Percentiles rank a stretch among this genome's conserved stretches.
Conservation (phyloP, 2,329 filamentous ascomycete species). For the Cryphonectria radicalis region DNA sequence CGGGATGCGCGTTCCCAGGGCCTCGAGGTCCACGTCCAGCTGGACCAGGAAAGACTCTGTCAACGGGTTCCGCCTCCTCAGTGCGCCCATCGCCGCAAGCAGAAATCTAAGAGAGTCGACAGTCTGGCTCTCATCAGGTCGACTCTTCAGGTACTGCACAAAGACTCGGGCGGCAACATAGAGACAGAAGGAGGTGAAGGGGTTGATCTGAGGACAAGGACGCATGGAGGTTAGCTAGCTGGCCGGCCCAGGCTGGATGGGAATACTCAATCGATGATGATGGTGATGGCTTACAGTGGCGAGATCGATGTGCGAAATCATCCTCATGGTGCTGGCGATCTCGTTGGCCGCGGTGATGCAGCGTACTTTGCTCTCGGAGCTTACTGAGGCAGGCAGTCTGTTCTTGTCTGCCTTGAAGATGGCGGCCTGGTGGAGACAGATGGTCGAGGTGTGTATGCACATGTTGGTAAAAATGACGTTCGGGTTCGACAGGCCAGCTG, state of each 20-base stretch:
- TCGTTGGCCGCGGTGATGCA: constrained; percentile 94
- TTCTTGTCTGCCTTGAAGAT: constrained; percentile 98
- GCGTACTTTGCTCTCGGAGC: constrained; percentile 87
- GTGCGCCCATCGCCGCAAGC: constrained; percentile 83
- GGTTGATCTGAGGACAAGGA: constrained; percentile 72
- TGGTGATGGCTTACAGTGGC: constrained; percentile 63
- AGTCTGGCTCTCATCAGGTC: constrained; percentile 81
- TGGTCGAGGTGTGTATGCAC: constrained; percentile 94
- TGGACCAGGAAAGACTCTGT: constrained; percentile 95
- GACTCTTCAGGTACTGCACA: constrained; percentile 92
- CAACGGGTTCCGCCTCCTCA: constrained; percentile 86
- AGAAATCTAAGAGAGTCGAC: constrained; percentile 87
- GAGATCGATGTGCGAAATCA: constrained; percentile 89
- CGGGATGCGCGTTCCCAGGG: constrained; percentile 65
- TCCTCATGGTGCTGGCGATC: constrained; percentile 92
- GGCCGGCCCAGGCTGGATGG: neutral
- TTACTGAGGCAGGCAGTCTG: constrained; percentile 73
- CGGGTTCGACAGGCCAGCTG: constrained; percentile 72
- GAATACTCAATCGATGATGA: neutral
- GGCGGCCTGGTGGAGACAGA: constrained; percentile 96
- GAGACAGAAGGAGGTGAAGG: constrained; percentile 92
- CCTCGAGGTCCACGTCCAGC: constrained; percentile 87
- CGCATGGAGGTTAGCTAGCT: neutral
- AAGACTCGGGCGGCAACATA: constrained; percentile 97
- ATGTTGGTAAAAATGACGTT: constrained; percentile 96